These are phyloP conservation scores for Claviceps paspali DNA, from an alignment of 2,329 filamentous ascomycete species.

Conservation along the genomic window DNA sequence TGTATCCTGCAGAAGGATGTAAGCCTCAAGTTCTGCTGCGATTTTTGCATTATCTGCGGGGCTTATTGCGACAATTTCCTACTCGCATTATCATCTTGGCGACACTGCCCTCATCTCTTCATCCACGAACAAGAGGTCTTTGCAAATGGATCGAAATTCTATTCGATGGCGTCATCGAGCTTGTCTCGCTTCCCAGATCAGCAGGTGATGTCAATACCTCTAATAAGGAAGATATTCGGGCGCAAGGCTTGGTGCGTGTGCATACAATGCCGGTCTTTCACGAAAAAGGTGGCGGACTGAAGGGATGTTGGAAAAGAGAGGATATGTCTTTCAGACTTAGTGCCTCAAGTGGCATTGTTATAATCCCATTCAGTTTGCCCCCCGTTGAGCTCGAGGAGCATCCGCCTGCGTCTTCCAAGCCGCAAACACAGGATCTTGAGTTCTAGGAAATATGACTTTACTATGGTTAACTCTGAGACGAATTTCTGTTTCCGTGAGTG, in stretches of 20 bases:
- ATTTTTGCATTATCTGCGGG: constrained; percentile 67
- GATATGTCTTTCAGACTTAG: constrained; percentile 87
- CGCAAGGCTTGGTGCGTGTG: constrained; percentile 73
- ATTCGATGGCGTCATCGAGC: constrained; percentile 72
- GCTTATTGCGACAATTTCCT: constrained; percentile 54
- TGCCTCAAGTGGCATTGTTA: constrained; percentile 61
- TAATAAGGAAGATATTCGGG: constrained; percentile 48
- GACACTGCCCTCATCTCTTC: constrained; percentile 66
- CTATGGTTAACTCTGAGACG: neutral
- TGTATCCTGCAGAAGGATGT: constrained; percentile 57
- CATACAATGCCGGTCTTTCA: constrained; percentile 74
- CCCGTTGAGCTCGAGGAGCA: constrained; percentile 26
- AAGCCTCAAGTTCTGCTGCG: constrained; percentile 60
- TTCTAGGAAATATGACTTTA: constrained; percentile 35
- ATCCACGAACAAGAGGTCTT: constrained; percentile 59
- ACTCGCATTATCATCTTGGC: constrained; percentile 54
- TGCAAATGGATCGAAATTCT: constrained; percentile 77
- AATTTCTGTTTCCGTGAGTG: too few species aligned
- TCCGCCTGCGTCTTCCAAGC: neutral
- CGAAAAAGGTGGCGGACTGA: constrained; percentile 70
- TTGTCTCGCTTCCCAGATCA: constrained; percentile 52
- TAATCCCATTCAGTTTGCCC: constrained; percentile 79
- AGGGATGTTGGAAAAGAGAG: constrained; percentile 54
- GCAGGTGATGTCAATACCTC: constrained; percentile 33
- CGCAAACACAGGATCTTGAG: constrained; percentile 51